Conservation (phyloP, 2,329 filamentous ascomycete species). For the Exophiala lecanii-corni region DNA sequence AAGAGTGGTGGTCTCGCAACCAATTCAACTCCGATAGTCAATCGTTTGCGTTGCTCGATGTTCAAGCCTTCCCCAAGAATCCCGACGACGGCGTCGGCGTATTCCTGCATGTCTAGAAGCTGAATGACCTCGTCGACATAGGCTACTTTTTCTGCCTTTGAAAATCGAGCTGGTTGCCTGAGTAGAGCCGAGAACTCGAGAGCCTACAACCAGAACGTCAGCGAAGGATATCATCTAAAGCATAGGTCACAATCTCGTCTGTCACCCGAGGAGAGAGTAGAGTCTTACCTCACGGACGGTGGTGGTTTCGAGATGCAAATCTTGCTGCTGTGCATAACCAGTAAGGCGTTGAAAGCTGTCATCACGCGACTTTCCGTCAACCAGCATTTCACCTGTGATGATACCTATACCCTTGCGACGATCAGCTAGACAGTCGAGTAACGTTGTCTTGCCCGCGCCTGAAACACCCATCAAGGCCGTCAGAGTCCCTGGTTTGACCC, state of each 20-base stretch:
- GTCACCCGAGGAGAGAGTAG: no score
- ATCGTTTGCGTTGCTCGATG: constrained; percentile 63
- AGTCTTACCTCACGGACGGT: constrained; percentile 80
- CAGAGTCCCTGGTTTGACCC: constrained; percentile 85
- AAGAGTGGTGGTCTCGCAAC: constrained; percentile 63
- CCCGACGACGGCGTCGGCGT: constrained; percentile 48
- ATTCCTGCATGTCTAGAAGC: constrained; percentile 70
- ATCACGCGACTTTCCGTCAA: constrained; percentile 68
- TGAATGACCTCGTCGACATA: constrained; percentile 91
- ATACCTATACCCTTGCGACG: constrained; percentile 79
- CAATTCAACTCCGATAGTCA: constrained; percentile 89
- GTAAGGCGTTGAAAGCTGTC: constrained; percentile 84
- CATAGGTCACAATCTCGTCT: no score
- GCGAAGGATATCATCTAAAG: no score
- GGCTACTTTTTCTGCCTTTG: constrained; percentile 71
- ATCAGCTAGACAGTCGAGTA: constrained; percentile 78
- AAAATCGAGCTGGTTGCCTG: constrained; percentile 70
- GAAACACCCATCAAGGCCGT: constrained; percentile 87
- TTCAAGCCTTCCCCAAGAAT: constrained; percentile 69
- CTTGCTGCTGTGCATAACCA: constrained; percentile 87
- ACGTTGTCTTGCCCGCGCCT: constrained; percentile 88
- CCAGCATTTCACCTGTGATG: constrained; percentile 77
- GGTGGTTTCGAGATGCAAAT: constrained; percentile 76
- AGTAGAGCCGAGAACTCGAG: constrained; percentile 74
- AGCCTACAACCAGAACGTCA: no score